Conservation (phyloP, 2,329 filamentous ascomycete genomes). For the Xylariomycetidae sp. region DNA sequence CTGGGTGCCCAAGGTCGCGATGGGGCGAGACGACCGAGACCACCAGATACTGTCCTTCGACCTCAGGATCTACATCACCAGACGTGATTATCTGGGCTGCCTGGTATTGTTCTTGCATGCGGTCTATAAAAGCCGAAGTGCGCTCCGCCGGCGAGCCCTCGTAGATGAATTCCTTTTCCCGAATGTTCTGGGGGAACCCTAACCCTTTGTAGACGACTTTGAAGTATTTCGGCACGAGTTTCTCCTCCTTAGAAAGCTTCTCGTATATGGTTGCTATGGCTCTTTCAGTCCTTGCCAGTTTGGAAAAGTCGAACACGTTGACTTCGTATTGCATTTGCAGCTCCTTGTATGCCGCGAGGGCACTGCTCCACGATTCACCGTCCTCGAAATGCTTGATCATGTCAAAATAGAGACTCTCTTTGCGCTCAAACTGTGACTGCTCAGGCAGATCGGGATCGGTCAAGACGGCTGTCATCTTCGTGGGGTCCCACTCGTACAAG, state of each 20-base stretch:
- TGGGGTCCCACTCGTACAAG: constrained; percentile 85
- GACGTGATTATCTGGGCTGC: constrained; percentile 73
- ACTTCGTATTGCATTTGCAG: constrained; percentile 87
- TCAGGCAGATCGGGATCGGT: constrained; percentile 72
- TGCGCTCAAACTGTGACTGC: constrained; percentile 86
- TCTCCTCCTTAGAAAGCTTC: constrained; percentile 76
- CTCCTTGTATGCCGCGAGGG: constrained; percentile 83
- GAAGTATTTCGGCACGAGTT: constrained; percentile 79
- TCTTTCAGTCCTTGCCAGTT: constrained; percentile 81
- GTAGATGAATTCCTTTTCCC: constrained; percentile 91
- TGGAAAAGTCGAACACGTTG: constrained; percentile 85
- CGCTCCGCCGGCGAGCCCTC: constrained; percentile 76
- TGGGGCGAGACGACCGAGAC: constrained; percentile 77
- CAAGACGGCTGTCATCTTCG: constrained; percentile 59
- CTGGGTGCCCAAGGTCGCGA: constrained; percentile 74
- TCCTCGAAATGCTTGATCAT: constrained; percentile 96
- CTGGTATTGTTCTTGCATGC: constrained; percentile 87
- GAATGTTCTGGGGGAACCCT: constrained; percentile 74
- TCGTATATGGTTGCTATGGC: constrained; percentile 94
- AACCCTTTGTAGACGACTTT: constrained; percentile 85
- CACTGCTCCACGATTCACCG: constrained; percentile 89
- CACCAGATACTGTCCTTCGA: constrained; percentile 87
- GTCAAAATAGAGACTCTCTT: constrained; percentile 86
- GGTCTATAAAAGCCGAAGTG: constrained; percentile 77
- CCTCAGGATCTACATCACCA: constrained; percentile 65